Evolutionary conservation across 1,139 yeast genomes (phyloP).

Genomic region (Hansenula sp.): DNA sequence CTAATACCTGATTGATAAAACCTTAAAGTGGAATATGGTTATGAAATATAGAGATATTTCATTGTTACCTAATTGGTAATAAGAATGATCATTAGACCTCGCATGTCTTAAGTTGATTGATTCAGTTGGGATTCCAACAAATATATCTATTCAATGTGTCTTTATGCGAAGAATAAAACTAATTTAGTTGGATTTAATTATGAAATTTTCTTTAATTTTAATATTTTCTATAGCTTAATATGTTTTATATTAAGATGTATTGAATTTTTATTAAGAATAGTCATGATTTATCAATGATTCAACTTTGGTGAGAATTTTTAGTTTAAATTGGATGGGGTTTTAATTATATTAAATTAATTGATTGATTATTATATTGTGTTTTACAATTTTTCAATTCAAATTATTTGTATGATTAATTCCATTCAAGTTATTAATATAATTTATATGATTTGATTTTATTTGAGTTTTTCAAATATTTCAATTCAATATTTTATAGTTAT

Average conservation of each 20-base stretch:
- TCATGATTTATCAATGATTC: no score
- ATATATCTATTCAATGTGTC: constrained; percentile 38
- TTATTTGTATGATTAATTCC: no score
- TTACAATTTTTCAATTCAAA: no score
- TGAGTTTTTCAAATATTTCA: no score
- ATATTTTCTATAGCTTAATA: not conserved
- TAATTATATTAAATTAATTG: not conserved
- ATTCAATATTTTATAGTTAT: constrained; percentile 1
- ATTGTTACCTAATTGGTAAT: not conserved
- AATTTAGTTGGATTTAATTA: not conserved
- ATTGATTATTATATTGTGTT: no score
- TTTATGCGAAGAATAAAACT: constrained; percentile 33
- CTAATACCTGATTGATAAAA: no score
- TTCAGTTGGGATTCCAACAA: constrained; percentile 12
- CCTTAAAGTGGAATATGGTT: no score
- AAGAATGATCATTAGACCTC: constrained; percentile 4
- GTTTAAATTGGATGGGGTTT: no score
- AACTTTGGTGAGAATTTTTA: no score
- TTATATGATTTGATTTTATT: no score
- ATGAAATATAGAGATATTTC: not conserved
- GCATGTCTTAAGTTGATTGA: constrained; percentile 40
- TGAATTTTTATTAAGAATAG: not conserved
- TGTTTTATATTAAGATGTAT: constrained; percentile 3
- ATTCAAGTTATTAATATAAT: no score
- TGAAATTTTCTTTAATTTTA: not conserved